These are phyloP conservation scores for Effrenium voratum DNA, from an alignment of 73 alveolate genomes.

Conservation along the genomic window DNA sequence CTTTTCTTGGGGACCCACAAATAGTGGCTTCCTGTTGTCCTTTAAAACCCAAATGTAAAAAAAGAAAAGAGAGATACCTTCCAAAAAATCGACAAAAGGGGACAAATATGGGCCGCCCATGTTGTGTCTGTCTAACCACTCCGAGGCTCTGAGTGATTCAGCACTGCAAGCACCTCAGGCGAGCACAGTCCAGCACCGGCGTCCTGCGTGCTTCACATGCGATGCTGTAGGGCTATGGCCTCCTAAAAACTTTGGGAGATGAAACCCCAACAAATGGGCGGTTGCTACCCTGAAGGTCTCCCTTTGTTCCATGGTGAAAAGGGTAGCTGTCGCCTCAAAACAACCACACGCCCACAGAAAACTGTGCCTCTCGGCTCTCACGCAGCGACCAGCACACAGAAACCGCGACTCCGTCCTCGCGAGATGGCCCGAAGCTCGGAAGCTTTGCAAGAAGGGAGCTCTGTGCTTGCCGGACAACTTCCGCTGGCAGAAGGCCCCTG, in stretches of 20 bases:
- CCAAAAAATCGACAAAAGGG: background rate
- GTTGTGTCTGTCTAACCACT: background rate
- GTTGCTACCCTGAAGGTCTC: too few relatives aligned
- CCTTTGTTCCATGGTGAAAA: too few relatives aligned
- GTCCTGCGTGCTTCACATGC: background rate
- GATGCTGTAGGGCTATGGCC: too few relatives aligned
- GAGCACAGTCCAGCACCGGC: too few relatives aligned
- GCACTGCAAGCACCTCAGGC: slow-evolving; percentile 35
- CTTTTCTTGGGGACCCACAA: too few relatives aligned
- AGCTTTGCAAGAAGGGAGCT: slow-evolving; percentile 5
- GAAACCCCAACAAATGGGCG: too few relatives aligned
- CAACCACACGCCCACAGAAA: too few relatives aligned
- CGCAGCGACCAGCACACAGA: too few relatives aligned
- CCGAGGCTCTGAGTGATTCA: slow-evolving; percentile 11
- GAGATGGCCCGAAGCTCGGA: background rate
- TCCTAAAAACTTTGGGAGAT: too few relatives aligned
- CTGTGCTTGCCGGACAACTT: slow-evolving; percentile 18
- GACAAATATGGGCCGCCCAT: background rate
- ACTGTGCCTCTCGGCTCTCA: too few relatives aligned
- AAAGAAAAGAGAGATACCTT: background rate
- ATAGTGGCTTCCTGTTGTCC: background rate
- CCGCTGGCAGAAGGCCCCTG: slow-evolving; percentile 58
- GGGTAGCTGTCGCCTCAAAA: too few relatives aligned
- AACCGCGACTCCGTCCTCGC: too few relatives aligned
- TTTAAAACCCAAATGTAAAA: background rate